Percentiles rank a stretch among this genome's conserved stretches.
Evolutionary conservation across 345 rosid genomes (phyloP).

Genomic region (Salix arbutifolia): DNA sequence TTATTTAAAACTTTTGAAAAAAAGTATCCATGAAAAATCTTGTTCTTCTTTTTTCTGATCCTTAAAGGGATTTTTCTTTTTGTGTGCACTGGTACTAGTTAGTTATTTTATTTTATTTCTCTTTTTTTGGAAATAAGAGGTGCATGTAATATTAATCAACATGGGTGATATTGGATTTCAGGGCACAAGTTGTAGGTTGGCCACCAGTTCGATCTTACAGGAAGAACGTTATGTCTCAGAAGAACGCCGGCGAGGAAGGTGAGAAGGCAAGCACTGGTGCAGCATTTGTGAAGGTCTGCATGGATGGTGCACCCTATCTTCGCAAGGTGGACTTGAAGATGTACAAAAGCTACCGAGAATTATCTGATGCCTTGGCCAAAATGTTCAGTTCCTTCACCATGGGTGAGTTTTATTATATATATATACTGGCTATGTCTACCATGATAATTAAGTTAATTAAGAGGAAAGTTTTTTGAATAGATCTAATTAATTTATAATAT

Average conservation of each 20-base stretch:
- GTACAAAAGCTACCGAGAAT: slow-evolving; percentile 78
- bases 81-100: neutral
- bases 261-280: slow-evolving; percentile 35
- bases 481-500: neutral
- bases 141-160: neutral
- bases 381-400: slow-evolving; percentile 97
- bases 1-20: neutral
- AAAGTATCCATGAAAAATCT: neutral
- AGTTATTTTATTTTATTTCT: neutral
- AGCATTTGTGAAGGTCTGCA: slow-evolving; percentile 88
- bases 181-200: slow-evolving; percentile 96
- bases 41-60: neutral
- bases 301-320: slow-evolving; percentile 97
- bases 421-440: neutral
- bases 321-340: slow-evolving; percentile 92
- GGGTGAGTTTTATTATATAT: slow-evolving; percentile 43
- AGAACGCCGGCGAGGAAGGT: slow-evolving; percentile 31
- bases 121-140: neutral
- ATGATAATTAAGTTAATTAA: neutral
- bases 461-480: neutral
- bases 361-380: slow-evolving; percentile 82
- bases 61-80: neutral
- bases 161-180: slow-evolving; percentile 15
- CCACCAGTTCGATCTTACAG: slow-evolving; percentile 90
- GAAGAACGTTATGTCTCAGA: slow-evolving; percentile 81